Base-by-base conservation (phyloP, 1,284 basidiomycete genomes). In the Tilletia caries region DNA sequence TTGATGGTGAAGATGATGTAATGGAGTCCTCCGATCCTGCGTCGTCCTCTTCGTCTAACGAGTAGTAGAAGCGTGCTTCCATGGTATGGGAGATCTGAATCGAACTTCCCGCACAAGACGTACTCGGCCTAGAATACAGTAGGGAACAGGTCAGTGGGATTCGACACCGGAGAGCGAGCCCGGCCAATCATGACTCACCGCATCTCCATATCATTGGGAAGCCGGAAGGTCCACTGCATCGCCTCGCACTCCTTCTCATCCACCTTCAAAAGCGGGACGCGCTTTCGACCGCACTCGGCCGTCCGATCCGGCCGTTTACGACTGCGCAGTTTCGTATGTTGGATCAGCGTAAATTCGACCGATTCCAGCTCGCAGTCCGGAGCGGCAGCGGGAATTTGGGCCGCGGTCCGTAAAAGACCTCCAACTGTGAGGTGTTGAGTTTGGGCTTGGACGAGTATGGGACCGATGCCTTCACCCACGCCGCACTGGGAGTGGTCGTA, bases 391-490 rank as follows among this genome's bases (percentile, higher is more conserved):
- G 72, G 71, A 2, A 76, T 70, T 13, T 70, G 70, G 27, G 73
- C 74, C 0, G 75, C 74, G 67, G 73, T 67, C 41, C 73, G 60
- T 10, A 76, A 50, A 27, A 74, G 74, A 2, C 75, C 75, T 15
- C 73, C 75, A 1, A 76, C 75, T 1, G 75, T 76, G 41, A 76
- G 34, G 58, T 76, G 75, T 60, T 76, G 75, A 20, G 75, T 72
- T 25, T 73, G 60, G 0, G 74, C 65, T 20, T 73, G 71, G 32
- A 76, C 13, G 27, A 74, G 72, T 48, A 76, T 71, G n/a, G 75
- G 75, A 0, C 75, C 75, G 8, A 76, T 66, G 0, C 44, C 71
- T 23, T 76, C 70, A 48, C 71, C 73, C 20, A 70, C 71, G 8
- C 67, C 65, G 27, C 75, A 65, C 41, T 76, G 73, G 4, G 74